Base-by-base conservation (phyloP, 2,329 filamentous ascomycete genomes). In the Periconia digitata region DNA sequence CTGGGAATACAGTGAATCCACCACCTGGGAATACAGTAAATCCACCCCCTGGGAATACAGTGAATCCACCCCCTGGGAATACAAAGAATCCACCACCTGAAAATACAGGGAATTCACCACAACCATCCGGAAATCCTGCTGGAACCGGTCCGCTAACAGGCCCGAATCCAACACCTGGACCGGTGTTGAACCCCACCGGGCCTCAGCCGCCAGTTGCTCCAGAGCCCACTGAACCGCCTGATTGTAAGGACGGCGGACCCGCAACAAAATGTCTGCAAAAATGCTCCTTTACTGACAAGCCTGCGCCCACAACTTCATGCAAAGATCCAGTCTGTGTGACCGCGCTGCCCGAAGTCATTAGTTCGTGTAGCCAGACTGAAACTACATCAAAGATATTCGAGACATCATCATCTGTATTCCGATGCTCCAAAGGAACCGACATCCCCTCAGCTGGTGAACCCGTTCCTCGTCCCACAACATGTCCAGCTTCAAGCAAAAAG, bases 241-340 rank as follows among this genome's bases (percentile, higher is more conserved):
- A 46, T 37, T 46, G 44, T 27, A 46, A 46, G 27, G 36, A 46
- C 41, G 37, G 44, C 7, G 37, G 38, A 17, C 37, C 44, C 12
- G 44, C 44, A 32, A 46, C 44, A 41, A 36, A 22, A 18, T 41
- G 44, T 37, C 32, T 46, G 18, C 35, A 46, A 29, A 46, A 37
- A 32, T 46, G 37, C 18, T 46, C 44, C 23, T 46, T 24, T 16
- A 46, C 44, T 18, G 37, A 46, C 37, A 40, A 40, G 29, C 44
- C 37, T 5, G 44, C 24, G 29, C 37, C 27, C 21, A 46, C 37
- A 35, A 41, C 44, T 32, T 40, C 44, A 21, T 46, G 44, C 34
- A 27, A 34, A 37, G 44, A 46, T 10, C 44, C 44, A 6, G 41
- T 13, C 13, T 46, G 44, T 18, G 44, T 46, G 13, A 46, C 44